Evolutionary conservation across 108 stramenopile species (phyloP), one percentile per base, ranked within the genome.

Genomic region (Conticribra weissflogii): DNA sequence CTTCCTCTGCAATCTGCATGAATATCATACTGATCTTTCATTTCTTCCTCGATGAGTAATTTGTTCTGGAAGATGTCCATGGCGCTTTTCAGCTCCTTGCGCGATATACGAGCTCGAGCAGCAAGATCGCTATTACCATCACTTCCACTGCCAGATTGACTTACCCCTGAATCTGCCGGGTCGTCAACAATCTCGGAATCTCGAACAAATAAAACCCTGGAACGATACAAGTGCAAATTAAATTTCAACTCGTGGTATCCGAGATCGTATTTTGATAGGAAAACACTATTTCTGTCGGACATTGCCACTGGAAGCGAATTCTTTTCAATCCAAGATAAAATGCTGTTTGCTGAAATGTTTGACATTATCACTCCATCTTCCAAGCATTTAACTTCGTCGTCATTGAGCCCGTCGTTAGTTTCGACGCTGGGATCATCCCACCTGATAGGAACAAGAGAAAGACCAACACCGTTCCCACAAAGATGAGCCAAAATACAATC

Each of bases 61-160:
- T 91, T 90, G 57, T 91, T 88, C 48, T 94, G 87, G 70, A 86
- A 89, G 27, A 89, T 74, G 65, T 94, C 92, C 89, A 91, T 94
- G 59, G 92, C 92, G 30, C 74, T 70, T 60, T 91, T 90, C 33
- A 94, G 75, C 67, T 94, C 92, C 67, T 94, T 94, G 33, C 87
- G 76, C 15, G 88, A 49, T 8, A 66, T 41, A 14, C 68, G 51
- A 30, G 51, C 48, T n/a, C 76, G 68, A 14, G 58, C 54, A 15
- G 23, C 64, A 16, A 62, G 24, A 25, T 59, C 58, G n/a, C n/a
- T n/a, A n/a, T n/a, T n/a, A n/a, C n/a, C 14, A 61, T 22, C n/a
- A 36, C 32, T 2, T 52, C 50, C 36, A 12, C 12, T 41, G 8
- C 33, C 25, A 57, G 3, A 46, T 66, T 28, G 30, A 14, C 0